Evolutionary conservation across 257 asterid genomes (phyloP).

Genomic region (Penstemon eatonii): DNA sequence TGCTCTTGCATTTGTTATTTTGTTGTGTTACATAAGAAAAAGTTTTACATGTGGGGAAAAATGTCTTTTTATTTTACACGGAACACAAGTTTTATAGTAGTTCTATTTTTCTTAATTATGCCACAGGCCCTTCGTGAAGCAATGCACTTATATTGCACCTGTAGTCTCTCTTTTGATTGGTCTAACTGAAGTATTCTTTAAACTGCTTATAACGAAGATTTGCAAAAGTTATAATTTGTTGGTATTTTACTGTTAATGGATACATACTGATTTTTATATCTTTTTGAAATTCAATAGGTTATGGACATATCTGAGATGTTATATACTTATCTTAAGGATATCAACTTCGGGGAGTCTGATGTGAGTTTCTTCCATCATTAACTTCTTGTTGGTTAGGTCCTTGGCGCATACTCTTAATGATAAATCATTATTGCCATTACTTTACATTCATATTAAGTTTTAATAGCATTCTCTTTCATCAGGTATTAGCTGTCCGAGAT

Average conservation of each 20-base stretch:
- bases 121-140: neutral
- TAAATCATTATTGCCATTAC: constrained; percentile 9
- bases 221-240: constrained; percentile 3
- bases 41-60: too few relatives aligned
- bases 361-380: constrained; percentile 42
- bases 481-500: constrained; percentile 40
- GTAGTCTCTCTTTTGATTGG: neutral
- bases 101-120: neutral
- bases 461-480: constrained; percentile 28
- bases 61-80: too few relatives aligned
- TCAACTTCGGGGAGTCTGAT: constrained; percentile 53
- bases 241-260: constrained; percentile 13
- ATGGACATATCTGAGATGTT: constrained; percentile 68
- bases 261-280: constrained; percentile 9
- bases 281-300: constrained; percentile 46
- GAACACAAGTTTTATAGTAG: neutral
- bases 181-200: constrained; percentile 1
- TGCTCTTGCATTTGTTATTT: neutral
- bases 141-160: neutral
- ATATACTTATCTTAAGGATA: constrained; percentile 41
- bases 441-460: constrained; percentile 11
- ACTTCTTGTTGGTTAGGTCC: constrained; percentile 24
- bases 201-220: constrained; percentile 7
- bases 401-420: constrained; percentile 19
- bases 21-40: neutral